These are phyloP conservation scores for Plasmodium fragile DNA, from an alignment of 169 alveolate species.

Conservation along the genomic window DNA sequence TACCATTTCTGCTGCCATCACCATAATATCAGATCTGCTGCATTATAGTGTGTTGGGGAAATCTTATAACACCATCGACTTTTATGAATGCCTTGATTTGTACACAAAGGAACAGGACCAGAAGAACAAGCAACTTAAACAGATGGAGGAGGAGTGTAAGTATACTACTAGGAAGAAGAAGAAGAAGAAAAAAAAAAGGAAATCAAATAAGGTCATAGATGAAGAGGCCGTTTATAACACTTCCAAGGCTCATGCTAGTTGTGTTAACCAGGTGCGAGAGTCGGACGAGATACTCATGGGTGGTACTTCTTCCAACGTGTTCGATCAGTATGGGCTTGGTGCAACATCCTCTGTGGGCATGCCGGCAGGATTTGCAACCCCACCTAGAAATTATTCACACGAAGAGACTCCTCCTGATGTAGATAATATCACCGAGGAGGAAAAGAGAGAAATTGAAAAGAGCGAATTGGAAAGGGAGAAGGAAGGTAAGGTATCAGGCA, in stretches of 20 bases:
- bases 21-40: slow-evolving; percentile 36
- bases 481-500: background rate
- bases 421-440: background rate
- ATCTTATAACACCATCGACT: slow-evolving; percentile 36
- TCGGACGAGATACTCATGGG: background rate
- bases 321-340: background rate
- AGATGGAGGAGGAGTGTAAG: background rate
- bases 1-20: slow-evolving; percentile 70
- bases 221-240: background rate
- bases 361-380: background rate
- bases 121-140: slow-evolving; percentile 12
- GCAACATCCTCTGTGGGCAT: background rate
- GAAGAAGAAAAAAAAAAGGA: slow-evolving; percentile 37
- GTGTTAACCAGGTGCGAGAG: background rate
- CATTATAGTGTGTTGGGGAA: slow-evolving; percentile 45
- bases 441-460: background rate
- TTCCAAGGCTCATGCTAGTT: slow-evolving; percentile 1
- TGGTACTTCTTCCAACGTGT: background rate
- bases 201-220: slow-evolving; percentile 17
- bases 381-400: background rate
- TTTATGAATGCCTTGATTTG: slow-evolving; percentile 50
- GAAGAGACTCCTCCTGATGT: background rate
- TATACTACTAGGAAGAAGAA: slow-evolving; percentile 4
- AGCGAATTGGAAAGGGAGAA: background rate
- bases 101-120: slow-evolving; percentile 44